phyloP scores from a whole-genome alignment of 331 rosid species.

The Telfairia occidentalis region DNA sequence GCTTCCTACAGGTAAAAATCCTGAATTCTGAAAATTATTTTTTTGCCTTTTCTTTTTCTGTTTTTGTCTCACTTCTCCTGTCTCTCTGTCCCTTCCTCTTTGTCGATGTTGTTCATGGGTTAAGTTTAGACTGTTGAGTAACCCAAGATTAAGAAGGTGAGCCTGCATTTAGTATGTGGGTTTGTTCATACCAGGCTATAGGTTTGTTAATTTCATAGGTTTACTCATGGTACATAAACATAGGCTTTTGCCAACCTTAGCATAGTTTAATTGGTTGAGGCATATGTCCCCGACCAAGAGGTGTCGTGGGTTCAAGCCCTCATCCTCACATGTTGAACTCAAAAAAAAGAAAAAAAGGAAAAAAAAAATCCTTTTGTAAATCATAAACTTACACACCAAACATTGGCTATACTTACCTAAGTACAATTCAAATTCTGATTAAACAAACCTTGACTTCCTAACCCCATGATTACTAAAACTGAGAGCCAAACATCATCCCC shows the following conservation, averaged over 20 bases:
- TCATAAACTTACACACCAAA: not conserved
- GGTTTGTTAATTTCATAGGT: not conserved
- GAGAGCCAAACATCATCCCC: not conserved
- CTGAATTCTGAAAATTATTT: not conserved
- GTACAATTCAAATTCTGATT: not conserved
- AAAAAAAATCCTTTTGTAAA: not conserved
- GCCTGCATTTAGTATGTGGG: not conserved
- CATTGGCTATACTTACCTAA: not conserved
- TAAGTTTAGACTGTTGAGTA: not conserved
- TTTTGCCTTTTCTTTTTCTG: not conserved
- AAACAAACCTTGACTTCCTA: not conserved
- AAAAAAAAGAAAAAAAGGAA: too few relatives aligned
- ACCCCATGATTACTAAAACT: not conserved
- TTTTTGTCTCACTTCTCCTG: not conserved
- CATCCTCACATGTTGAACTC: too few relatives aligned
- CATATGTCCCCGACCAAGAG: too few relatives aligned
- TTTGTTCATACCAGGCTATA: not conserved
- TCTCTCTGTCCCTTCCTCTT: not conserved
- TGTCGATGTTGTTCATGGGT: not conserved
- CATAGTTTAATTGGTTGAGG: too few relatives aligned
- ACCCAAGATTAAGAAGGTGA: not conserved
- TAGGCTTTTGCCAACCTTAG: too few relatives aligned
- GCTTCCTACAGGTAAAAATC: slow-evolving; percentile 33
- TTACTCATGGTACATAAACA: too few relatives aligned
- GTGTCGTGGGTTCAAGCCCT: too few relatives aligned